Conservation (phyloP, 2,329 filamentous ascomycete genomes). For the Colletotrichum filicis region DNA sequence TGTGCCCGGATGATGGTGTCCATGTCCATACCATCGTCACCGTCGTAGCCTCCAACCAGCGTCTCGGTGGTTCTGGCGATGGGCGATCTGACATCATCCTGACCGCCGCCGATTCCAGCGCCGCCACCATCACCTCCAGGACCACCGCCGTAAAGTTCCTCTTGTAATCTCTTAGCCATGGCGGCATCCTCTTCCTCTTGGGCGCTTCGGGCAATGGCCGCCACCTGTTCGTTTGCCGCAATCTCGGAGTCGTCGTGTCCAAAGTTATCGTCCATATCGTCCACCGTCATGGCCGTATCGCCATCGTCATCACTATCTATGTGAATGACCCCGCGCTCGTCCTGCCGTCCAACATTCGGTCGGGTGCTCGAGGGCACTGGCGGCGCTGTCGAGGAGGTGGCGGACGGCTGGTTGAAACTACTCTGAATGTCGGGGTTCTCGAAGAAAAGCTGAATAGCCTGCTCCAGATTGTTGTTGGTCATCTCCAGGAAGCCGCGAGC, state of each 20-base stretch:
- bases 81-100: conserved; percentile 83
- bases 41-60: conserved; percentile 74
- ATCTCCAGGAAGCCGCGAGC: conserved; percentile 87
- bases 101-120: conserved; percentile 54
- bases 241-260: conserved; percentile 51
- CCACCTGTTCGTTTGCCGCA: conserved; percentile 45
- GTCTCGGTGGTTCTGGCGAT: conserved; percentile 94
- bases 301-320: conserved; percentile 82
- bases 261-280: conserved; percentile 49
- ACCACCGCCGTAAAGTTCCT: conserved; percentile 81
- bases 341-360: conserved; percentile 55
- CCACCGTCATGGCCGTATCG: conserved; percentile 52
- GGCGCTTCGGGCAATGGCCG: conserved; percentile 56
- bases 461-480: conserved; percentile 84
- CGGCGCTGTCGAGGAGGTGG: conserved; percentile 44
- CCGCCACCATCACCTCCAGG: conserved; percentile 41
- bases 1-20: conserved; percentile 69
- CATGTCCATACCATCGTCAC: conserved; percentile 66
- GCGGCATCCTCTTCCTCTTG: conserved; percentile 90
- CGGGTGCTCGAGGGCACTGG: conserved; percentile 42
- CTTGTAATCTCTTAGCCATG: conserved; percentile 90
- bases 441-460: conserved; percentile 90
- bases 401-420: conserved; percentile 52
- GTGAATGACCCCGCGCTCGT: conserved; percentile 72
- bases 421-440: conserved; percentile 81